These are phyloP conservation scores for Naganishia kalamii DNA, from an alignment of 768 basidiomycete genomes.

Conservation along the genomic window DNA sequence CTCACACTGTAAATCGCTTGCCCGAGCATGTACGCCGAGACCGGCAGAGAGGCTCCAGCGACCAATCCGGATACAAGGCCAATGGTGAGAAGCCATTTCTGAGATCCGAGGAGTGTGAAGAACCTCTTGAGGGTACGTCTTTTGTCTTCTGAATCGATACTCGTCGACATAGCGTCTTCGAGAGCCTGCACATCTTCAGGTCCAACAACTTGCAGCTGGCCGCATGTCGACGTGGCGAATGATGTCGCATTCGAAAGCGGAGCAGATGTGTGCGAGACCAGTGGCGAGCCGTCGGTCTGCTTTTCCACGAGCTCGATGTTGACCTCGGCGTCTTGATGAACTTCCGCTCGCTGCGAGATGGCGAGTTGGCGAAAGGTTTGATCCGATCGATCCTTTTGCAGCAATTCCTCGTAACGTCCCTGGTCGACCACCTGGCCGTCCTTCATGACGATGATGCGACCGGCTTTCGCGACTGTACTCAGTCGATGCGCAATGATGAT, in stretches of 20 bases:
- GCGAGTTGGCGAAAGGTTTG: conserved; percentile 32
- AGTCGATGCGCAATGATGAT: conserved; percentile 35
- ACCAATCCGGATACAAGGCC: too few relatives aligned
- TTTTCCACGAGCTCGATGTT: background rate
- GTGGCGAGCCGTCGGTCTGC: background rate
- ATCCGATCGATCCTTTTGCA: conserved; percentile 25
- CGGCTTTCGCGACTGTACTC: conserved; percentile 26
- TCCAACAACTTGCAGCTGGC: too few relatives aligned
- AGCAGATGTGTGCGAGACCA: too few relatives aligned
- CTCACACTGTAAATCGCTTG: conserved; percentile 29
- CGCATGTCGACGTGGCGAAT: too few relatives aligned
- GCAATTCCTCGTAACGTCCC: conserved; percentile 39
- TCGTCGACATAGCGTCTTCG: too few relatives aligned
- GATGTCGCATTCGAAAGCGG: too few relatives aligned
- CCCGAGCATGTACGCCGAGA: conserved; percentile 35
- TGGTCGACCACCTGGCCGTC: conserved; percentile 29
- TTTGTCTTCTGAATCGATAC: too few relatives aligned
- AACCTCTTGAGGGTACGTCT: too few relatives aligned
- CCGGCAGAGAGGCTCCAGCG: conserved; percentile 30
- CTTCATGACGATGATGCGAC: conserved; percentile 36
- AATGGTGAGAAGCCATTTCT: too few relatives aligned
- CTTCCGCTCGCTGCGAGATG: background rate
- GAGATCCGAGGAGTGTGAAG: background rate
- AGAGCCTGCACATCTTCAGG: too few relatives aligned
- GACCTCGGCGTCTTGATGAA: background rate